Conservation (phyloP, 23 red algal genomes). For the Gracilaria vermiculophylla region DNA sequence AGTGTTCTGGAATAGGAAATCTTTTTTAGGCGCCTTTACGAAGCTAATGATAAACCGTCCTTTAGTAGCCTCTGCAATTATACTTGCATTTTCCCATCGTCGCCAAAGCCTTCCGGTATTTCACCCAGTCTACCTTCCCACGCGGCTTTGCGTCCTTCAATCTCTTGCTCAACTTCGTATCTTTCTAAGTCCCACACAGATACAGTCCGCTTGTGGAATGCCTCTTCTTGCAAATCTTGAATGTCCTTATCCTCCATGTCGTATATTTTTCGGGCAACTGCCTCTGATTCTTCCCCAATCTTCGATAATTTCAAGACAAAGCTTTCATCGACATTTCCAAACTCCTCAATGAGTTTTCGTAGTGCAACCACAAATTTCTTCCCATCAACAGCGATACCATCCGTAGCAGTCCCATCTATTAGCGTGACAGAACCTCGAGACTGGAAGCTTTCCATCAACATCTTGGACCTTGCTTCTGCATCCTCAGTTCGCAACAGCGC, state of each 20-base stretch:
- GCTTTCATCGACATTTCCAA: slow-evolving; percentile 83
- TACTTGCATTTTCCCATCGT: slow-evolving; percentile 43
- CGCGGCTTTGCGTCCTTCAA: slow-evolving; percentile 67
- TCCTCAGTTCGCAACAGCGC: slow-evolving; percentile 84
- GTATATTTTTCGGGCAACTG: slow-evolving; percentile 82
- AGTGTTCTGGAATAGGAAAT: not conserved
- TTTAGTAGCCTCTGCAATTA: not conserved
- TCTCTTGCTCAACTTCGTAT: slow-evolving; percentile 81
- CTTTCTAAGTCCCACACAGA: slow-evolving; percentile 93
- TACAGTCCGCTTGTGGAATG: slow-evolving; percentile 83
- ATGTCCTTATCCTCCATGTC: slow-evolving; percentile 83
- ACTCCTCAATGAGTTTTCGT: slow-evolving; percentile 86
- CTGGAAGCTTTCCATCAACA: slow-evolving; percentile 76
- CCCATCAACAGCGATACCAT: slow-evolving; percentile 54
- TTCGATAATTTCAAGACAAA: slow-evolving; percentile 62
- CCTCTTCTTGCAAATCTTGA: slow-evolving; percentile 89
- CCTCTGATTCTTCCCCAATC: slow-evolving; percentile 81
- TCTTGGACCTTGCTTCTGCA: slow-evolving; percentile 41
- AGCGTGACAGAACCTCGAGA: slow-evolving; percentile 59
- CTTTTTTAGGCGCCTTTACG: not conserved
- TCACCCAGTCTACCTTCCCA: slow-evolving; percentile 72
- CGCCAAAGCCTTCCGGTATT: slow-evolving; percentile 52
- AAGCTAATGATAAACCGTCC: not conserved
- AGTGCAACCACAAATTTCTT: slow-evolving; percentile 88
- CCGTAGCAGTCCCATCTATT: slow-evolving; percentile 44